Conservation (phyloP, 1,139 yeast genomes). For the Taphrina sp. region DNA sequence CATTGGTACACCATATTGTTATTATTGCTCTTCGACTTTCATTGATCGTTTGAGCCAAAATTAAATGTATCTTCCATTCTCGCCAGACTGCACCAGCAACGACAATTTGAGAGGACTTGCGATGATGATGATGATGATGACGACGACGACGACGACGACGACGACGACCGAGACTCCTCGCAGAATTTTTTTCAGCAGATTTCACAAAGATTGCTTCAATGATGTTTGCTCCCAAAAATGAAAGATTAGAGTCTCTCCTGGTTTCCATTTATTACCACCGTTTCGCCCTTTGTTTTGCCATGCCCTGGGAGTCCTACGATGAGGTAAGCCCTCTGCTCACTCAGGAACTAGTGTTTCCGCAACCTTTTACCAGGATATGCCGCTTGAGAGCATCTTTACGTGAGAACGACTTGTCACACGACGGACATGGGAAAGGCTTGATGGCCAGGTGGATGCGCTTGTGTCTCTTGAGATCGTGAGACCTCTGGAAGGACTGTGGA, state of each 20-base stretch:
- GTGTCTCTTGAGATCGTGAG: constrained; percentile 39
- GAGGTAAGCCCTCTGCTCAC: background rate
- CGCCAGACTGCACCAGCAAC: too few species aligned
- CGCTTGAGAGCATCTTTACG: constrained; percentile 39
- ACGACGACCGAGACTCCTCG: too few species aligned
- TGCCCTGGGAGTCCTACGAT: background rate
- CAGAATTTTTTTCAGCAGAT: too few species aligned
- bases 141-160: too few species aligned
- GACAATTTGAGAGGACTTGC: too few species aligned
- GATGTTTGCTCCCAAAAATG: too few species aligned
- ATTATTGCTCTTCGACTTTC: too few species aligned
- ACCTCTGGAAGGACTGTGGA: constrained; percentile 38
- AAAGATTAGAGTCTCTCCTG: background rate
- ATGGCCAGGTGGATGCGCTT: constrained; percentile 39
- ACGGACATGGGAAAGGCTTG: constrained; percentile 39
- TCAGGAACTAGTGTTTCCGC: constrained; percentile 33
- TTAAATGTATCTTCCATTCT: too few species aligned
- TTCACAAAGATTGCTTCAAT: too few species aligned
- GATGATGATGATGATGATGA: too few species aligned
- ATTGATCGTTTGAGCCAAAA: too few species aligned
- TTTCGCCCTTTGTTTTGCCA: background rate
- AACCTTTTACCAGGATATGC: constrained; percentile 38
- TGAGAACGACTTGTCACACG: constrained; percentile 39
- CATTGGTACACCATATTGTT: too few species aligned
- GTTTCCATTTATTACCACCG: background rate